Percentiles rank a stretch among this genome's conserved stretches.
Evolutionary conservation across 176 grass and related monocot species (phyloP).

Genomic region (Zoysia pacifica): DNA sequence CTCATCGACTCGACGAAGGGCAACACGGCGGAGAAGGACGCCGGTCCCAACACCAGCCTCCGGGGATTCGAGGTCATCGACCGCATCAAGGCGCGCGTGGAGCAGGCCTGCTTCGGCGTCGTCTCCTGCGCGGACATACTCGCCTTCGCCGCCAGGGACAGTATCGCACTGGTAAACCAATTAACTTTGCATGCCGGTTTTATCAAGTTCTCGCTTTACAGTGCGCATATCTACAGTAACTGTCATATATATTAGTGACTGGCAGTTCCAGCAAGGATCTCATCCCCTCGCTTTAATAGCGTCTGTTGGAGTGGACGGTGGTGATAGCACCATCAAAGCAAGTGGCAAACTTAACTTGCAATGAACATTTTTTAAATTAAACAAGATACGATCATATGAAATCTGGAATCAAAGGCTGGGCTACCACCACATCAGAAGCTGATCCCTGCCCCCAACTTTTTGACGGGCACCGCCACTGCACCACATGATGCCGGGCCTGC

Average conservation of each 20-base stretch:
- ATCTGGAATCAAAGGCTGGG: constrained; percentile 29
- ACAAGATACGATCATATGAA: constrained; percentile 40
- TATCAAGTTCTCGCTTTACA: background rate
- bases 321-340: background rate
- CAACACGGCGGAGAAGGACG: constrained; percentile 87
- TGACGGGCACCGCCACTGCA: constrained; percentile 24
- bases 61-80: constrained; percentile 81
- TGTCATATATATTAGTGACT: no score
- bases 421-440: background rate
- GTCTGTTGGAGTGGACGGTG: constrained; percentile 8
- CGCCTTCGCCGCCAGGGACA: constrained; percentile 87
- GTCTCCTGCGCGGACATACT: constrained; percentile 95
- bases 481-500: constrained; percentile 33
- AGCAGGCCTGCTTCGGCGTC: constrained; percentile 65
- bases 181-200: background rate
- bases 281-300: constrained; percentile 7
- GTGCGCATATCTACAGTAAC: no score
- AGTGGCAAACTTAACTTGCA: background rate
- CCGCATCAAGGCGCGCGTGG: constrained; percentile 61
- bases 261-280: no score
- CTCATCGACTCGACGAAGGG: constrained; percentile 68
- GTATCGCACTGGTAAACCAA: constrained; percentile 57
- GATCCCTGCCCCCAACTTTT: constrained; percentile 30
- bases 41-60: constrained; percentile 72
- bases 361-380: background rate